phyloP scores from a whole-genome alignment of 2,329 filamentous ascomycete genomes.

The Sphaerostilbella broomeana region DNA sequence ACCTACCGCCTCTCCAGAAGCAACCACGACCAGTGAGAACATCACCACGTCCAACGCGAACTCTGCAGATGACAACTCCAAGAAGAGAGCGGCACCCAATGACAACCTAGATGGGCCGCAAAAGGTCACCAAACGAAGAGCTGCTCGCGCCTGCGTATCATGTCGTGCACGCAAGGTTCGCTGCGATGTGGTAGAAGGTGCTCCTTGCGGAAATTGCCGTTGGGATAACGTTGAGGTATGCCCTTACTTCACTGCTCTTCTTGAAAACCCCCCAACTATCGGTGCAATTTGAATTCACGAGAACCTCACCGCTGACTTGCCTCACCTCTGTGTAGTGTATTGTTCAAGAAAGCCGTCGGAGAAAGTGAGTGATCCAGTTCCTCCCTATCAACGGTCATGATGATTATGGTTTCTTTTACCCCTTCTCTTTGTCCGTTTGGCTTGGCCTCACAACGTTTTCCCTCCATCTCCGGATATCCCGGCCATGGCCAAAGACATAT shows the following conservation, averaged over 20 bases:
- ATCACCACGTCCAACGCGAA: slow-evolving; percentile 3
- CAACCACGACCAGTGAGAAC: not conserved
- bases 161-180: slow-evolving; percentile 86
- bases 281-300: not conserved
- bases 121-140: slow-evolving; percentile 66
- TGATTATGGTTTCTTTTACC: too few relatives aligned
- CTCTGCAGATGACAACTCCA: slow-evolving; percentile 19
- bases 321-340: slow-evolving; percentile 42
- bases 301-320: slow-evolving; percentile 1
- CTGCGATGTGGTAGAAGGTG: slow-evolving; percentile 86
- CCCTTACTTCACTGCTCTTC: not conserved
- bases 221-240: slow-evolving; percentile 64
- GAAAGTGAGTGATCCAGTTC: slow-evolving; percentile 66
- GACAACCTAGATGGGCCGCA: slow-evolving; percentile 27
- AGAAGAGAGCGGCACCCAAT: slow-evolving; percentile 29
- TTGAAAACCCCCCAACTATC: not conserved
- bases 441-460: too few relatives aligned
- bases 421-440: too few relatives aligned
- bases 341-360: slow-evolving; percentile 73
- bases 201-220: slow-evolving; percentile 81
- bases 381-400: too few relatives aligned
- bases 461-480: too few relatives aligned
- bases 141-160: slow-evolving; percentile 85
- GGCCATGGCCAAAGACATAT: too few relatives aligned
- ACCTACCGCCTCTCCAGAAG: slow-evolving; percentile 10